These are phyloP conservation scores for Gastrolobium villosum DNA, from an alignment of 306 rosid species.

Conservation along the genomic window DNA sequence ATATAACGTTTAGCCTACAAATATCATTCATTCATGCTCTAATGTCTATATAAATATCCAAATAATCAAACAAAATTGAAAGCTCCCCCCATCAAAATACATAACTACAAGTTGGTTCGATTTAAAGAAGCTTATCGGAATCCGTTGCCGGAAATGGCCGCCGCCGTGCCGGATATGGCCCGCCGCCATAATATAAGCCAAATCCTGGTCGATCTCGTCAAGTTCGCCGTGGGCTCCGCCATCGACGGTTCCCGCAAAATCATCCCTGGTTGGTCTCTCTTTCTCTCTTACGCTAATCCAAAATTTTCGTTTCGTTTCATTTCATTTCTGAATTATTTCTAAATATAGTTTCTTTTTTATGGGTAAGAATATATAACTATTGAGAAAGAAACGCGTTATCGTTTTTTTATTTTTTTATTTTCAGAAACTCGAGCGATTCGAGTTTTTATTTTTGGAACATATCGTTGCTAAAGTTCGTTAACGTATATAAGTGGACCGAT, in stretches of 20 bases:
- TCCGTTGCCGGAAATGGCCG: conserved; percentile 57
- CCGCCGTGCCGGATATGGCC: conserved; percentile 40
- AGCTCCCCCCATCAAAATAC: background rate
- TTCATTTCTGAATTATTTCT: background rate
- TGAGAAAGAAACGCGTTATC: background rate
- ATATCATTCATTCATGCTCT: background rate
- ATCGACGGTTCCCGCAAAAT: conserved; percentile 62
- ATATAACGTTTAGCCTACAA: too few relatives aligned
- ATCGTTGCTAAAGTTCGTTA: background rate
- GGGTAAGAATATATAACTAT: background rate
- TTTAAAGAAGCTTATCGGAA: conserved; percentile 25
- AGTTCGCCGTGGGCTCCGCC: conserved; percentile 73
- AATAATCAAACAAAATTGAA: background rate
- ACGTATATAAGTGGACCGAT: too few relatives aligned
- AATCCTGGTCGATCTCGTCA: conserved; percentile 60
- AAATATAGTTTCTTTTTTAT: background rate
- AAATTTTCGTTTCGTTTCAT: too few relatives aligned
- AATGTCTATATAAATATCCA: background rate
- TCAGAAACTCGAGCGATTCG: background rate
- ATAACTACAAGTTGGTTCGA: conserved; percentile 5
- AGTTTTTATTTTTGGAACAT: background rate
- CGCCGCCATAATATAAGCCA: conserved; percentile 51
- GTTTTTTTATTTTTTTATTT: background rate
- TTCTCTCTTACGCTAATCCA: background rate
- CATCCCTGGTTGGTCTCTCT: conserved; percentile 63